Conservation (phyloP, 2,329 filamentous ascomycete genomes). For the Madurella mycetomatis region DNA sequence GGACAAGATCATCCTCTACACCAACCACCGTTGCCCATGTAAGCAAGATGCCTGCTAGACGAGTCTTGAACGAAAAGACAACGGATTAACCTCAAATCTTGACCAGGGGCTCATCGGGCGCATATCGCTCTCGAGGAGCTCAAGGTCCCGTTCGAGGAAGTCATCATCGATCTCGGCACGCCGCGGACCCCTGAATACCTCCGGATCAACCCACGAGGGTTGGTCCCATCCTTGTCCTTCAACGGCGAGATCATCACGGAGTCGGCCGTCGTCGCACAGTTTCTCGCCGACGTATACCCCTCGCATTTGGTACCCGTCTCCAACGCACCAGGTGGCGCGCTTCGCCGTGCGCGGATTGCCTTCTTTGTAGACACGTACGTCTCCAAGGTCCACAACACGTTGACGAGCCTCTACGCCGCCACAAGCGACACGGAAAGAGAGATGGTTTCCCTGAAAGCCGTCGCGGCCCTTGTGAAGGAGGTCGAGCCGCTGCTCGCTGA, state of each 20-base stretch:
- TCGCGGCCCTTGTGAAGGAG: constrained; percentile 60
- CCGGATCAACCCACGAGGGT: constrained; percentile 70
- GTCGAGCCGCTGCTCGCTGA: constrained; percentile 64
- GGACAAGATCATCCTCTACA: constrained; percentile 62
- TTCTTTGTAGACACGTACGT: constrained; percentile 53
- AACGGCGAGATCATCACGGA: constrained; percentile 66
- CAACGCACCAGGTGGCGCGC: constrained; percentile 48
- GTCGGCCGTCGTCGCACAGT: constrained; percentile 68
- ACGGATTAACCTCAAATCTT: not conserved
- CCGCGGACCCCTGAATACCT: constrained; percentile 73
- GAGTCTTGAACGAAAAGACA: not conserved
- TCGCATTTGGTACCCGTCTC: constrained; percentile 60
- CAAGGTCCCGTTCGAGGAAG: constrained; percentile 61
- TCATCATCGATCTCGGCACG: constrained; percentile 64
- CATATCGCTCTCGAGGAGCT: constrained; percentile 68
- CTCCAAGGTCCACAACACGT: constrained; percentile 39
- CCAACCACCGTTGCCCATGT: constrained; percentile 65
- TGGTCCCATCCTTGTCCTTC: constrained; percentile 68
- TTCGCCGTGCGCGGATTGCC: constrained; percentile 60
- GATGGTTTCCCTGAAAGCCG: constrained; percentile 44
- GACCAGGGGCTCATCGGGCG: constrained; percentile 63
- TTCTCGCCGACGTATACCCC: constrained; percentile 65
- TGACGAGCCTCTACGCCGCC: constrained; percentile 43
- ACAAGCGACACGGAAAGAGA: constrained; percentile 48
- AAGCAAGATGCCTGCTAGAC: constrained; percentile 8